Conservation (phyloP, 2,329 filamentous ascomycete species). For the Fusarium sacchari region DNA sequence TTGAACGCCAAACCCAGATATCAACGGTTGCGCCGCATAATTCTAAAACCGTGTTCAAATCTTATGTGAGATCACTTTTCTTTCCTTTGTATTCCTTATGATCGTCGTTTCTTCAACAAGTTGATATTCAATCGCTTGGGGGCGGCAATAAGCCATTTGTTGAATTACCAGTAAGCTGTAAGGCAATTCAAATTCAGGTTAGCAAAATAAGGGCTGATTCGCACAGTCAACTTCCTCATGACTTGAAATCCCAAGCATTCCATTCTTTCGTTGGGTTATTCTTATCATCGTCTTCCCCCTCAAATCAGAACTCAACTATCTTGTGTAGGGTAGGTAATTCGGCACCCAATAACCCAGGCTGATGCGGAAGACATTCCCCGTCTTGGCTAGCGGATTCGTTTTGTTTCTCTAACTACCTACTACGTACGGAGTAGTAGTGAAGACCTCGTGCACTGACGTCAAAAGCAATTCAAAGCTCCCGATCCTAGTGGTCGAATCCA, state of each 20-base stretch:
- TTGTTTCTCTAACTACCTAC: not conserved
- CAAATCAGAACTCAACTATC: not conserved
- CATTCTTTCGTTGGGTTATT: not conserved
- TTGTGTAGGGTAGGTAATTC: slow-evolving; percentile 26
- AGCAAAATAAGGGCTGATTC: not conserved
- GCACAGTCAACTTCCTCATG: no score
- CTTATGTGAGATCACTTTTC: not conserved
- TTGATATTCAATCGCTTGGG: not conserved
- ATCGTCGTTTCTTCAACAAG: not conserved
- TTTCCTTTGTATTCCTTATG: not conserved
- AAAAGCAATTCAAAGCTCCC: slow-evolving; percentile 8
- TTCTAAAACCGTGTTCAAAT: not conserved
- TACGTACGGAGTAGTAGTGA: no score
- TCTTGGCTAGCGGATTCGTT: slow-evolving; percentile 21
- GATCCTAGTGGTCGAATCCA: slow-evolving; percentile 5
- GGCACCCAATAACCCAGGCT: not conserved
- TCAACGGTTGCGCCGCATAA: not conserved
- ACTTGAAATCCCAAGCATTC: not conserved
- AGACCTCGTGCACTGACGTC: slow-evolving; percentile 36
- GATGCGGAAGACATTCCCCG: not conserved
- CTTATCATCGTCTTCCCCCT: not conserved
- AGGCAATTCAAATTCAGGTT: not conserved
- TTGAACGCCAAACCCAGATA: not conserved
- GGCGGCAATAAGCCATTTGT: not conserved
- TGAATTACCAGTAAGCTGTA: not conserved